These are phyloP conservation scores for Arachnomyces sp. DNA, from an alignment of 2,329 filamentous ascomycete species.

Conservation along the genomic window DNA sequence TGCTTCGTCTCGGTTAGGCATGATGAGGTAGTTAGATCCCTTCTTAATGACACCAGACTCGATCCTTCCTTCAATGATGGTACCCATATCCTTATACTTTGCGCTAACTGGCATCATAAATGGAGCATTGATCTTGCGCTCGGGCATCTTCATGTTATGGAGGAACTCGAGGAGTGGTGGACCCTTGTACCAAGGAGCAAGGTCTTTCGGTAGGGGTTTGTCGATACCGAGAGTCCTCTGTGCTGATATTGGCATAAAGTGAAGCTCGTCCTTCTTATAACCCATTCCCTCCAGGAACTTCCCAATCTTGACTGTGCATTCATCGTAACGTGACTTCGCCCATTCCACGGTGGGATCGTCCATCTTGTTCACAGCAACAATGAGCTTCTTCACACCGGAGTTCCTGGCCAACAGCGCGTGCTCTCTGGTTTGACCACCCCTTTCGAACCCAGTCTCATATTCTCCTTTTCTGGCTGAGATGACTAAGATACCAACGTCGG, in stretches of 20 bases:
- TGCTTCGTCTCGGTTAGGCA: slow-evolving; percentile 82
- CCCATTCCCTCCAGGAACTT: slow-evolving; percentile 86
- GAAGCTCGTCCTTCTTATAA: slow-evolving; percentile 91
- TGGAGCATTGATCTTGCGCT: slow-evolving; percentile 91
- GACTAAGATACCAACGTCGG: slow-evolving; percentile 88
- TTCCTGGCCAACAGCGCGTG: slow-evolving; percentile 97
- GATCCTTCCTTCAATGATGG: slow-evolving; percentile 94
- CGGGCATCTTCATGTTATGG: slow-evolving; percentile 84
- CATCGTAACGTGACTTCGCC: slow-evolving; percentile 85
- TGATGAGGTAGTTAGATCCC: slow-evolving; percentile 76
- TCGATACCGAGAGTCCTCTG: slow-evolving; percentile 83
- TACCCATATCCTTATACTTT: slow-evolving; percentile 96
- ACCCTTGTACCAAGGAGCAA: slow-evolving; percentile 76
- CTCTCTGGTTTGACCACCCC: slow-evolving; percentile 92
- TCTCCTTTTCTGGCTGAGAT: slow-evolving; percentile 96
- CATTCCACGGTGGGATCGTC: slow-evolving; percentile 94
- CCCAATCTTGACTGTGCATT: slow-evolving; percentile 82
- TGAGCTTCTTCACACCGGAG: slow-evolving; percentile 92
- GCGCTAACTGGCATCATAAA: slow-evolving; percentile 99
- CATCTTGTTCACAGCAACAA: slow-evolving; percentile 99
- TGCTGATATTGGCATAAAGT: slow-evolving; percentile 93
- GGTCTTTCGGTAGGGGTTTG: slow-evolving; percentile 66
- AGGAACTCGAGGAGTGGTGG: slow-evolving; percentile 91
- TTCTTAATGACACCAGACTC: slow-evolving; percentile 93
- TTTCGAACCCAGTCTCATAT: slow-evolving; percentile 97